Conservation (phyloP, 1,139 yeast genomes). For the Saccharomyces pastorianus region DNA sequence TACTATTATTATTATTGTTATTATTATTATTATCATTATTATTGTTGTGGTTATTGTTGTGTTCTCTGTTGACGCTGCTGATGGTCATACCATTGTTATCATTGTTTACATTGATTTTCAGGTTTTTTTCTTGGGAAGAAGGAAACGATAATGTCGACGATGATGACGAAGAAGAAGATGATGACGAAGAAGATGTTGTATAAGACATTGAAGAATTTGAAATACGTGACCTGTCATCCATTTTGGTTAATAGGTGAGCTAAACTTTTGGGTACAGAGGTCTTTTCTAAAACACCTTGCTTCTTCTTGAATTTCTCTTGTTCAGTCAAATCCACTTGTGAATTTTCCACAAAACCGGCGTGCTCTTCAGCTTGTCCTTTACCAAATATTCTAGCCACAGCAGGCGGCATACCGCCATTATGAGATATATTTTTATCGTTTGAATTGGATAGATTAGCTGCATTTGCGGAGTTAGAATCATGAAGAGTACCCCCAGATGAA, state of each 20-base stretch:
- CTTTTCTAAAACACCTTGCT: constrained; percentile 41
- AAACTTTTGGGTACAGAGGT: constrained; percentile 44
- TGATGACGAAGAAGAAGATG: background rate
- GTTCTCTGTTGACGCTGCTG: too few relatives aligned
- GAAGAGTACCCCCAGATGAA: background rate
- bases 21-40: background rate
- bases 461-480: background rate
- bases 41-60: too few relatives aligned
- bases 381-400: constrained; percentile 40
- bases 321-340: constrained; percentile 36
- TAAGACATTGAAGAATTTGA: background rate
- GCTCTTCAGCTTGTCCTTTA: constrained; percentile 24
- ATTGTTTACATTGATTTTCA: background rate
- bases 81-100: background rate
- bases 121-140: background rate
- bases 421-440: background rate
- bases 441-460: background rate
- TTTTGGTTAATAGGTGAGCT: constrained; percentile 37
- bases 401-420: constrained; percentile 46
- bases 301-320: constrained; percentile 39
- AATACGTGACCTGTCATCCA: constrained; percentile 6
- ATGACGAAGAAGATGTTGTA: background rate
- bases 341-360: constrained; percentile 29
- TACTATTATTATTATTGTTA: background rate
- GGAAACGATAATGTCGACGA: background rate